phyloP scores from a whole-genome alignment of 1,139 yeast species.

The Candida anutae region DNA sequence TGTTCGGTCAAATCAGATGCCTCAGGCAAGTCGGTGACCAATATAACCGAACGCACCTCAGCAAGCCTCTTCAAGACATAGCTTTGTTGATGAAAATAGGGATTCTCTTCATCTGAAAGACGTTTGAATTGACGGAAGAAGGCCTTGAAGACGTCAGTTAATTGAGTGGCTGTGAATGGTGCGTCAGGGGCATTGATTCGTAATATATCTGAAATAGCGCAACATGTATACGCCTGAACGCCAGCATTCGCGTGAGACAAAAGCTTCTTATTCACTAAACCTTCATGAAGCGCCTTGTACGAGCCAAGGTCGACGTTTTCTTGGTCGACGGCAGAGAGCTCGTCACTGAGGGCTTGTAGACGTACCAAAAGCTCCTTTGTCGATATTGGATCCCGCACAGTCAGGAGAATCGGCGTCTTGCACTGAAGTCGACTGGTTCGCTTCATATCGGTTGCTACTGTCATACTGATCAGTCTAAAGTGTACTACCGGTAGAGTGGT shows the following conservation, averaged over 20 bases:
- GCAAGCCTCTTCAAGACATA: constrained; percentile 64
- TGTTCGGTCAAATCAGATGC: constrained; percentile 46
- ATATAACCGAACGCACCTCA: constrained; percentile 71
- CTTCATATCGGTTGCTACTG: constrained; percentile 2
- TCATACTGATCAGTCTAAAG: no score
- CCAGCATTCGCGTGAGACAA: constrained; percentile 59
- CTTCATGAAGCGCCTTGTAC: constrained; percentile 39
- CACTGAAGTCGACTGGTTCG: constrained; percentile 18
- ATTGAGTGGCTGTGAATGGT: constrained; percentile 63
- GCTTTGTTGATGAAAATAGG: constrained; percentile 59
- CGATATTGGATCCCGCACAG: constrained; percentile 47
- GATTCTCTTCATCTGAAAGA: constrained; percentile 51
- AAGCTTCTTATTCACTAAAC: constrained; percentile 52
- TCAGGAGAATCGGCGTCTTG: constrained; percentile 44
- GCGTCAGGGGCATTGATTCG: constrained; percentile 87
- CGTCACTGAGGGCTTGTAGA: constrained; percentile 46
- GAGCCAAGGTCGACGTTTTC: constrained; percentile 43
- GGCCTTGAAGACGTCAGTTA: constrained; percentile 54
- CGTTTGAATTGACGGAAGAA: constrained; percentile 57
- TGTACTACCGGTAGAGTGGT: no score
- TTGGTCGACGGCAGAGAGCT: constrained; percentile 55
- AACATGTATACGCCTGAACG: constrained; percentile 63
- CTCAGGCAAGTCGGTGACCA: constrained; percentile 69
- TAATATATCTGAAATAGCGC: constrained; percentile 70
- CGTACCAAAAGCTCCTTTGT: constrained; percentile 47